Percentiles rank a stretch among this genome's conserved stretches.
Evolutionary conservation across 2,329 filamentous ascomycete genomes (phyloP).

Genomic region (Shiraia bambusicola): DNA sequence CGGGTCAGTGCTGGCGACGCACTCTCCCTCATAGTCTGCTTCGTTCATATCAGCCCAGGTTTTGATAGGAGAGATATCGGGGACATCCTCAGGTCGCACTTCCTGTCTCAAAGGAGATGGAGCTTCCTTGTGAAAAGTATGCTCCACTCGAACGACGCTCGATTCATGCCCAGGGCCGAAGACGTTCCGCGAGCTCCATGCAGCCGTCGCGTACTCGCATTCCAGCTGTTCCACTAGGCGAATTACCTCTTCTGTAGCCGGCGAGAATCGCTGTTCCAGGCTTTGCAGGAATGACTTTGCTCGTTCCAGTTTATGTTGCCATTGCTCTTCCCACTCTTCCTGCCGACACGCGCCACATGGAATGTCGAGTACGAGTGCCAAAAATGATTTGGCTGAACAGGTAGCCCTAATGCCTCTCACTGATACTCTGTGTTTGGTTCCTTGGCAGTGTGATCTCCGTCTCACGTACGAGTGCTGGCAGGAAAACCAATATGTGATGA

Average conservation of each 20-base stretch:
- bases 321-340: conserved; percentile 14
- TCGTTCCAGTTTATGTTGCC: conserved; percentile 15
- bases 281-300: conserved; percentile 14
- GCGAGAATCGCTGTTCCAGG: conserved; percentile 4
- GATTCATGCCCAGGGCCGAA: conserved; percentile 10
- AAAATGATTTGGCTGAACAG: conserved; percentile 28
- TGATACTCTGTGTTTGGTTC: conserved; percentile 30
- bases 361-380: conserved; percentile 18
- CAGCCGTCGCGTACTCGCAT: conserved; percentile 3
- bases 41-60: conserved; percentile 6
- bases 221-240: conserved; percentile 16
- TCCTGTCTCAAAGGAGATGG: conserved; percentile 19
- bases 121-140: background rate
- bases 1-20: conserved; percentile 23
- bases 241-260: conserved; percentile 7
- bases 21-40: conserved; percentile 20
- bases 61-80: background rate
- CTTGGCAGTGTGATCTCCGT: conserved; percentile 37
- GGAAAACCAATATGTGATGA: conserved; percentile 31
- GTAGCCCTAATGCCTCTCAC: conserved; percentile 16
- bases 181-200: conserved; percentile 15
- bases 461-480: conserved; percentile 36
- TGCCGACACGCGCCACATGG: conserved; percentile 29
- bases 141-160: conserved; percentile 5
- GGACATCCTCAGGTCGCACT: conserved; percentile 22